Conservation (phyloP, 2,329 filamentous ascomycete species). For the Exophiala calicioides region DNA sequence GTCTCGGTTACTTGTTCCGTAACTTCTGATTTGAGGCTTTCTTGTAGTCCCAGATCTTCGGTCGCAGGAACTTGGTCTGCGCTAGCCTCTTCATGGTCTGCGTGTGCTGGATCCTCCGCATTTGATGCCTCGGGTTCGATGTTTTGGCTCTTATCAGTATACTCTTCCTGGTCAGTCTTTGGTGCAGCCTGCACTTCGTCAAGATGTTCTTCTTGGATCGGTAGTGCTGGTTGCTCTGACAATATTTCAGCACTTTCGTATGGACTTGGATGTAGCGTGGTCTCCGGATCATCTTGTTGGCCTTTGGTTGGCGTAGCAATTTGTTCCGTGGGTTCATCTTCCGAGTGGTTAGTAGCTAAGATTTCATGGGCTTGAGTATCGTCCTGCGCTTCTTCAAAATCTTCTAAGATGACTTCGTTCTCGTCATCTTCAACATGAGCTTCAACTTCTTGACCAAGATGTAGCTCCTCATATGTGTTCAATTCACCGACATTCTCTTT, state of each 20-base stretch:
- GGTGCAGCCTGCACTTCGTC: too few species aligned
- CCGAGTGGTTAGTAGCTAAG: conserved; percentile 7
- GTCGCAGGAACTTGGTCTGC: too few species aligned
- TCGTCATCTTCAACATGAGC: too few species aligned
- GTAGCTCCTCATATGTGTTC: conserved; percentile 4
- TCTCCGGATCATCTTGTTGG: too few species aligned
- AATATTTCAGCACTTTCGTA: too few species aligned
- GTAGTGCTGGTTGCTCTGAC: too few species aligned
- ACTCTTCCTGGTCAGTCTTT: neutral
- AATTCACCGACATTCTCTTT: conserved; percentile 10
- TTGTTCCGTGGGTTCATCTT: neutral
- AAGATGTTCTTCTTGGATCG: too few species aligned
- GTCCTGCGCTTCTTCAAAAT: conserved; percentile 9
- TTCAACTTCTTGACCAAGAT: conserved; percentile 6
- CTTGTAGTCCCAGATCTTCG: neutral
- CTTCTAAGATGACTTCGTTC: conserved; percentile 17
- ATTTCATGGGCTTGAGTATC: conserved; percentile 2
- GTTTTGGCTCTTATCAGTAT: too few species aligned
- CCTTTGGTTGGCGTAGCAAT: neutral
- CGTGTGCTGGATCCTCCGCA: too few species aligned
- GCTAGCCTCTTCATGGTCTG: neutral
- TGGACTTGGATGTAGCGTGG: too few species aligned
- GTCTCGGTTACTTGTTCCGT: neutral
- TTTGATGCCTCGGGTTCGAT: too few species aligned
- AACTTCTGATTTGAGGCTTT: neutral